Evolutionary conservation across 352 stramenopile species (phyloP), one percentile per base, ranked within the genome.

Genomic region (Phytophthora niederhauseri): DNA sequence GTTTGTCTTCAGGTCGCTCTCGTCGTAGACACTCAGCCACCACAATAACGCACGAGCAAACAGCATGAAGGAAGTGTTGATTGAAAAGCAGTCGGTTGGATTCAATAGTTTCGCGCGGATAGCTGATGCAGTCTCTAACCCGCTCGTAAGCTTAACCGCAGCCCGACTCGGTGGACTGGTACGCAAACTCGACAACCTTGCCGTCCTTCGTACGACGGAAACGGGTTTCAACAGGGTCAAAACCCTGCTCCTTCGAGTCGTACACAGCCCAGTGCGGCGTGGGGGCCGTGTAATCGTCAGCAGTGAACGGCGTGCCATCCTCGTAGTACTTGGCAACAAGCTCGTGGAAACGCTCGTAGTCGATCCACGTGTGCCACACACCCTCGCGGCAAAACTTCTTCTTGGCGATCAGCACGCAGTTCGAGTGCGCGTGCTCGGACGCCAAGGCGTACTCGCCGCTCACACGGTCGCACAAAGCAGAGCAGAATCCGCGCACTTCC

Each of bases 301-400:
- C 92, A 14, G 76, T 89, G 77, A 99, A 99, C 30, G 79, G 65
- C 57, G 76, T 87, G 49, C 89, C 89, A 61, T 94, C 83, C 54
- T 90, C 73, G 73, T 97, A 95, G 78, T 84, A 96, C 66, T 84
- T 79, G 41, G 77, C 66, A 22, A 96, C 83, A n/a, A 96, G 80
- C 43, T 96, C 82, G 61, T 98, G 92, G 66, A 98, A 99, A 64
- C 97, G 98, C 41, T 98, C 89, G 76, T 99, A 99, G 82, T 99
- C 93, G 72, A 99, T 99, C 98, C 98, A 99, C 50, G 98, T 99
- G 74, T 98, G 91, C 98, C 98, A 99, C 60, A 92, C 83, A 70
- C 91, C 93, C 22, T 97, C 85, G 28, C 88, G 86, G 63, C 84
- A 87, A 67, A 96, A 98, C 50, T 90, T 90, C 60, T 87, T 93